Evolutionary conservation across 495 filamentous ascomycete genomes (phyloP), one percentile per base, ranked within the genome.

Genomic region (Xylaria castorea): DNA sequence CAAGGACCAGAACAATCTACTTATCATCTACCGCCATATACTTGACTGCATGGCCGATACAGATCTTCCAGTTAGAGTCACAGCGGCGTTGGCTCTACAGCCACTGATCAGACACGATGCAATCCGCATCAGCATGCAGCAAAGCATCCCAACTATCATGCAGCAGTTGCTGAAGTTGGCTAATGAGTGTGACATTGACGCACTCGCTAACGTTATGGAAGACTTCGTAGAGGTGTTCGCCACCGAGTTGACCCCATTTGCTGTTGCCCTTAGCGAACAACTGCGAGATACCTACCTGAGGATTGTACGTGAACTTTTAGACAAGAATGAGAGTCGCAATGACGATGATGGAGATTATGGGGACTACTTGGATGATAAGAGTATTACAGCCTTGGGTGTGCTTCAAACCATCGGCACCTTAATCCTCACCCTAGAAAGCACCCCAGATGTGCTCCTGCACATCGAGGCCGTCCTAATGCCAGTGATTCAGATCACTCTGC

Each of bases 61-160:
- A 25, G 92, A 93, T 73, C 85, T 99, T 14, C 96, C 96, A 11
- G 96, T 99, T 16, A 90, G 96, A 60, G 97, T 99, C 25, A 95
- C 97, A 76, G 96, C 96, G 18, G 94, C 96, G 38, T 90, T 99
- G 62, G 97, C 96, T 53, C 85, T 99, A 44, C 96, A 99, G 81
- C 95, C 97, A 38, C 85, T 99, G 60, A 98, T 99, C 74, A 89
- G 96, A 65, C 96, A 99, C 82, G 95, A 98, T 72, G 87, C 94
- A 72, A 98, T 99, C 77, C 92, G 94, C 36, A 91, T 88, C 25
- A 94, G 91, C 74, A 98, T 99, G 97, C 94, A 97, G 83, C 90
- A 95, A 77, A 97, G 94, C 81, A 99, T 99, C 68, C 94, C 97
- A n/a, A 95, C 97, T 77, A 98, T 99, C 79, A 99, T 99, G 96